Conservation (phyloP, 768 basidiomycete genomes). For the Termitomyces bulborhizus region DNA sequence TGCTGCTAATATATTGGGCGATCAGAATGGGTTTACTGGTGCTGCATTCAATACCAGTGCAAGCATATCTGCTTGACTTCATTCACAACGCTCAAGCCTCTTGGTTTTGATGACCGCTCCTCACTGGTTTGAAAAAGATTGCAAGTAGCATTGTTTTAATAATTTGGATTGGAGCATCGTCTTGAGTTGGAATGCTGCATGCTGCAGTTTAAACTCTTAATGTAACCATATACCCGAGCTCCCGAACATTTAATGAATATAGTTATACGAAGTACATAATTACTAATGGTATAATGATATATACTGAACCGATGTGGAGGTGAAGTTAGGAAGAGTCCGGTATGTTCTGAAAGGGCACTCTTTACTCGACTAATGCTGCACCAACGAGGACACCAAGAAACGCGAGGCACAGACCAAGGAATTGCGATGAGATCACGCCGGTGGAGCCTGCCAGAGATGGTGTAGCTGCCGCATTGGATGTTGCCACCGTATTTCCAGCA, state of each 20-base stretch:
- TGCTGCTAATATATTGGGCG: conserved; percentile 46
- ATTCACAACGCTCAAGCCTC: not conserved
- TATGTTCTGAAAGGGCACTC: not conserved
- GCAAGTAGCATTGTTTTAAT: not conserved
- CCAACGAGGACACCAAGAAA: conserved; percentile 7
- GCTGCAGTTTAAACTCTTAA: not conserved
- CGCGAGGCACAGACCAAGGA: conserved; percentile 5
- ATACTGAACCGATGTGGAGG: not conserved
- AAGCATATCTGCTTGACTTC: not conserved
- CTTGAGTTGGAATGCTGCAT: not conserved
- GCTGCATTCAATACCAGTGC: conserved; percentile 17
- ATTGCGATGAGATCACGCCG: not conserved
- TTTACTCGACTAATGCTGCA: conserved; percentile 5
- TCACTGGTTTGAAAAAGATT: not conserved
- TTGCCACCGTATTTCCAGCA: conserved; percentile 4
- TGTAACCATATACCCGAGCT: no score
- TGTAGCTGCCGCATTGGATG: conserved; percentile 12
- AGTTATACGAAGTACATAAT: not conserved
- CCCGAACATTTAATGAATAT: not conserved
- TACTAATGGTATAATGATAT: not conserved
- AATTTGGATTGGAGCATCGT: conserved; percentile 5
- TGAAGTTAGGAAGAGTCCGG: not conserved
- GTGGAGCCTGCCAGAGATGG: not conserved
- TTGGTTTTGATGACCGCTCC: not conserved
- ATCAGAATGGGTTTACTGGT: conserved; percentile 41